Percentiles rank a stretch among this genome's conserved stretches.
phyloP scores from a whole-genome alignment of 1,284 basidiomycete species.

The Sporisorium graminicola region DNA sequence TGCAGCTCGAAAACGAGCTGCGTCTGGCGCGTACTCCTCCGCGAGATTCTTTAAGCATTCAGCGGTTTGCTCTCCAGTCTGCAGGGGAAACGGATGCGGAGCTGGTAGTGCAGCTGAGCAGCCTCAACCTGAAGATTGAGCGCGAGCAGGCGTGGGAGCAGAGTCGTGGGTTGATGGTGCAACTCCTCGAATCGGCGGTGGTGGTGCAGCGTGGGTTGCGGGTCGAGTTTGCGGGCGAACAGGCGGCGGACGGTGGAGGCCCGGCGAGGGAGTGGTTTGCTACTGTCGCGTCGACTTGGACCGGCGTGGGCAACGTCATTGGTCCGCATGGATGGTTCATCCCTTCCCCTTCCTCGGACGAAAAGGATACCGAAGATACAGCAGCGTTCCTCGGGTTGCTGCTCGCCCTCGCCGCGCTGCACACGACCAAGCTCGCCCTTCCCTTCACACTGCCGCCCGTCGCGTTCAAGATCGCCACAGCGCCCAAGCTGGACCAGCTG shows the following conservation, averaged over 20 bases:
- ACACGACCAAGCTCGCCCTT: conserved; percentile 48
- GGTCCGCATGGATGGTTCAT: conserved; percentile 32
- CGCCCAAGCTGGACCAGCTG: conserved; percentile 1
- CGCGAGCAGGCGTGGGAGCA: conserved; percentile 24
- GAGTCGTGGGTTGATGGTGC: conserved; percentile 26
- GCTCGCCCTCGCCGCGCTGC: conserved; percentile 51
- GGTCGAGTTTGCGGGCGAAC: conserved; percentile 51
- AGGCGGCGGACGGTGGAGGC: conserved; percentile 58
- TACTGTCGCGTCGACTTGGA: conserved; percentile 34
- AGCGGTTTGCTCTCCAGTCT: background rate
- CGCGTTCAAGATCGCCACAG: conserved; percentile 34
- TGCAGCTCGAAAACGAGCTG: conserved; percentile 52
- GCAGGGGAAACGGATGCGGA: conserved; percentile 8
- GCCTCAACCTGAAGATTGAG: conserved; percentile 31
- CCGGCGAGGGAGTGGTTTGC: conserved; percentile 58
- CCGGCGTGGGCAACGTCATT: background rate
- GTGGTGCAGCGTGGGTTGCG: conserved; percentile 30
- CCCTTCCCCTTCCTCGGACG: background rate
- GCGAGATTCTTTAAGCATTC: background rate
- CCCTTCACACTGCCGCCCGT: conserved; percentile 35
- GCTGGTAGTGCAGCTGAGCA: conserved; percentile 20
- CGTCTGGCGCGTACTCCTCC: conserved; percentile 11
- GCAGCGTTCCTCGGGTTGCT: conserved; percentile 46
- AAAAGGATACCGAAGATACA: conserved; percentile 7
- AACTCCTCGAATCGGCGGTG: conserved; percentile 23